Conservation (phyloP, 2,329 filamentous ascomycete species). For the Lasiodiplodia theobromae region DNA sequence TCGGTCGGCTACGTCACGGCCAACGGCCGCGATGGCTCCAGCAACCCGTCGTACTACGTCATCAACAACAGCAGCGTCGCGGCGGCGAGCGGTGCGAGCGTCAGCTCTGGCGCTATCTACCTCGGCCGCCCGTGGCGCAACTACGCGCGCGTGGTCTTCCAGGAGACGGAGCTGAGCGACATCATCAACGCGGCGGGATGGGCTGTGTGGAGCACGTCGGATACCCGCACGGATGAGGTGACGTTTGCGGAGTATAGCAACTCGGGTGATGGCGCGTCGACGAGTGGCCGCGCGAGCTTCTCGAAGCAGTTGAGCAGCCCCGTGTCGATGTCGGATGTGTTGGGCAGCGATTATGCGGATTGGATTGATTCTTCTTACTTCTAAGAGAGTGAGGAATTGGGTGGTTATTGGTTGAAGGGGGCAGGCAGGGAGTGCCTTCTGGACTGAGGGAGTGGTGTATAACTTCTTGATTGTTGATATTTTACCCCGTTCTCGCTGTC, state of each 20-base stretch:
- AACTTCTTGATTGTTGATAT: background rate
- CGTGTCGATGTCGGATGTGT: slow-evolving; percentile 3
- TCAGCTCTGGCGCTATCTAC: slow-evolving; percentile 47
- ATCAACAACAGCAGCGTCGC: slow-evolving; percentile 58
- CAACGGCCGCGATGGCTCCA: slow-evolving; percentile 34
- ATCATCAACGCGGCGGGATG: slow-evolving; percentile 67
- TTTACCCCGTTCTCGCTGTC: background rate
- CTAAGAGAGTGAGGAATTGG: background rate
- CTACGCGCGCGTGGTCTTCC: slow-evolving; percentile 58
- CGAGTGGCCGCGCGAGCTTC: slow-evolving; percentile 43
- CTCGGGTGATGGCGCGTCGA: slow-evolving; percentile 59
- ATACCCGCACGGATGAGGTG: slow-evolving; percentile 38
- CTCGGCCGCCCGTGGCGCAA: slow-evolving; percentile 59
- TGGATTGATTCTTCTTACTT: slow-evolving; percentile 25
- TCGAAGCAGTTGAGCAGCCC: slow-evolving; percentile 34
- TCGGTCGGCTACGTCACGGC: slow-evolving; percentile 36
- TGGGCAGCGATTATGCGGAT: slow-evolving; percentile 18
- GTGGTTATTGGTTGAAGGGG: too few species aligned
- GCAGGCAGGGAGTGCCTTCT: too few species aligned
- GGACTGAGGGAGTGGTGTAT: background rate
- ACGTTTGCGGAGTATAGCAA: slow-evolving; percentile 59
- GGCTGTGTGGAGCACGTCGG: slow-evolving; percentile 46
- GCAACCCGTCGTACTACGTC: slow-evolving; percentile 55
- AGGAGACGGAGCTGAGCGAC: slow-evolving; percentile 56
- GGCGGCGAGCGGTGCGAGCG: slow-evolving; percentile 44